phyloP scores from a whole-genome alignment of 2,329 filamentous ascomycete genomes.

The Colletotrichum incanum region DNA sequence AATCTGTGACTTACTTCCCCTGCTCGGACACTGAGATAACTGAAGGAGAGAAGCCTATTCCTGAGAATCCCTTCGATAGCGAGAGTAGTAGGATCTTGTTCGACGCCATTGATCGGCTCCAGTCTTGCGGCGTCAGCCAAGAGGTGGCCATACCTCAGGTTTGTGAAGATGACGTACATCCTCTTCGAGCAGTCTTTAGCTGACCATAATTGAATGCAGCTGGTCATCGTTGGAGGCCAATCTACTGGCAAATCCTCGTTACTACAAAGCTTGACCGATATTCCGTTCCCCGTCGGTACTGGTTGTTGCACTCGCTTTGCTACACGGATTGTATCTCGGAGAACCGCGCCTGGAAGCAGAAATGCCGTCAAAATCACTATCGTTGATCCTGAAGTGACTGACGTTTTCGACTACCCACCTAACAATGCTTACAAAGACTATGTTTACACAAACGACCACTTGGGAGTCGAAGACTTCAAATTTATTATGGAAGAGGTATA shows the following conservation, averaged over 20 bases:
- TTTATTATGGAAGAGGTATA: constrained; percentile 51
- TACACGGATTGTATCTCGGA: constrained; percentile 55
- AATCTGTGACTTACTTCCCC: background rate
- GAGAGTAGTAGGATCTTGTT: constrained; percentile 54
- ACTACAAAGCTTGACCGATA: constrained; percentile 55
- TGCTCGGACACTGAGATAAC: background rate
- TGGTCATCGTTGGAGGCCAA: constrained; percentile 56
- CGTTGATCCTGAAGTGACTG: constrained; percentile 46
- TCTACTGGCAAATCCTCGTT: constrained; percentile 57
- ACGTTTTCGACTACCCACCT: constrained; percentile 44
- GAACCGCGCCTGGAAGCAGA: constrained; percentile 48
- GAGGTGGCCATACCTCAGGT: constrained; percentile 55
- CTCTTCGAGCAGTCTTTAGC: background rate
- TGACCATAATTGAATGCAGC: constrained; percentile 43
- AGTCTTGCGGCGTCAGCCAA: constrained; percentile 50
- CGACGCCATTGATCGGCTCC: constrained; percentile 55
- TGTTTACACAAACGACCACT: constrained; percentile 42
- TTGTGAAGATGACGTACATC: constrained; percentile 9
- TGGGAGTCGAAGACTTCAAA: constrained; percentile 51
- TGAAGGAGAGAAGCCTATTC: background rate
- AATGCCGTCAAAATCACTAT: constrained; percentile 53
- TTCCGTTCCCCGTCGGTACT: constrained; percentile 54
- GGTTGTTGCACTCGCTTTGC: constrained; percentile 56
- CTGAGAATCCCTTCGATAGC: constrained; percentile 54
- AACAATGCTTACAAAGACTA: constrained; percentile 46